A percentile compares a stretch with the other conserved stretches of the same genome.
Conservation (phyloP, 2,329 filamentous ascomycete species). For the Colletotrichum godetiae region DNA sequence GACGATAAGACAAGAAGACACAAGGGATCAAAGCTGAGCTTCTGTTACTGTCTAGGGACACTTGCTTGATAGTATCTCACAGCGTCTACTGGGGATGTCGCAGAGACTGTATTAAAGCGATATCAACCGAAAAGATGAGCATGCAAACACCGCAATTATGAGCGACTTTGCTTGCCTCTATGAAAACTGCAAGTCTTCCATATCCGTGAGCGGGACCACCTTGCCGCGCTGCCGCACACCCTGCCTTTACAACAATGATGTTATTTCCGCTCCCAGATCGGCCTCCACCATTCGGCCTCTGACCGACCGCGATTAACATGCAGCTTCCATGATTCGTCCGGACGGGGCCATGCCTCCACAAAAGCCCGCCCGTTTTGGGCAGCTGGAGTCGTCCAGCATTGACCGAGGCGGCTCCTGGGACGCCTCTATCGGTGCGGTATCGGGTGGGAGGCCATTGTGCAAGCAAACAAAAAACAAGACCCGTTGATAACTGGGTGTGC, state of each 20-base stretch:
- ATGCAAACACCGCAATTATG: not conserved
- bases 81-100: not conserved
- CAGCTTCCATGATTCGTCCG: slow-evolving; percentile 28
- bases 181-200: not conserved
- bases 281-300: slow-evolving; percentile 25
- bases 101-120: not conserved
- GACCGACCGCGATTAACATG: not conserved
- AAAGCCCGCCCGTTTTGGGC: slow-evolving; percentile 10
- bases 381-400: slow-evolving; percentile 2
- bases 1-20: not conserved
- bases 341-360: slow-evolving; percentile 14
- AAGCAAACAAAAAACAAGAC: too few relatives aligned
- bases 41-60: not conserved
- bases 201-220: slow-evolving; percentile 12
- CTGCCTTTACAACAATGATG: slow-evolving; percentile 8
- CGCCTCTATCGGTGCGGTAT: slow-evolving; percentile 20
- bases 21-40: not conserved
- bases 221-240: not conserved
- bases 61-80: not conserved
- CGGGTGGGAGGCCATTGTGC: not conserved
- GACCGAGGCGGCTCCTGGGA: not conserved
- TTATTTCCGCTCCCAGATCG: slow-evolving; percentile 28
- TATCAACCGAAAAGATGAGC: not conserved
- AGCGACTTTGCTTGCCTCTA: not conserved
- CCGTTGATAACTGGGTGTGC: not conserved